These are phyloP conservation scores for Solanum bulbocastanum DNA, from an alignment of 257 asterid genomes.

Conservation along the genomic window DNA sequence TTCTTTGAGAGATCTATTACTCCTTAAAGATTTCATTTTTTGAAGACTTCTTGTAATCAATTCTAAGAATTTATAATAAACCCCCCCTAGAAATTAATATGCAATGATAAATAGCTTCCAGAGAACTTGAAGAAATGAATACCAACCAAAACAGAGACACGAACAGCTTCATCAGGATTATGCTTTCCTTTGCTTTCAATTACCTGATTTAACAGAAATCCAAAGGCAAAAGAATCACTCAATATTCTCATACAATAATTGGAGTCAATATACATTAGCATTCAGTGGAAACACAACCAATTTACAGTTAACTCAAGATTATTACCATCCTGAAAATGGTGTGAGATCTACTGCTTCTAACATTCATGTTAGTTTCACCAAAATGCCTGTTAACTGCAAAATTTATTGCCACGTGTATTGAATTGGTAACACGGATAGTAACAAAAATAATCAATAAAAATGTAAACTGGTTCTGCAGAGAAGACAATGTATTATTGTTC, in stretches of 20 bases:
- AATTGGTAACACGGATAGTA: neutral
- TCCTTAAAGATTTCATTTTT: neutral
- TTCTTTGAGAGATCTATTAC: neutral
- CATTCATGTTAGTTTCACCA: conserved; percentile 98
- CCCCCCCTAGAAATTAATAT: neutral
- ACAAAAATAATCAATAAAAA: neutral
- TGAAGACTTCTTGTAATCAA: neutral
- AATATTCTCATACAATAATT: neutral
- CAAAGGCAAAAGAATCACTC: neutral
- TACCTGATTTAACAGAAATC: conserved; percentile 40
- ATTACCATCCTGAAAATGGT: conserved; percentile 94
- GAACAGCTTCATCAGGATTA: conserved; percentile 71
- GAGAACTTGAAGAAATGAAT: neutral
- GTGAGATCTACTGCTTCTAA: conserved; percentile 94
- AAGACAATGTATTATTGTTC: neutral
- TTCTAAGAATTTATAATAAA: neutral
- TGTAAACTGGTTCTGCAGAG: neutral
- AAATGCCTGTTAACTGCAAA: conserved; percentile 87
- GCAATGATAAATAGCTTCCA: neutral
- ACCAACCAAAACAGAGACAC: conserved; percentile 93
- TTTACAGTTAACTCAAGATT: neutral
- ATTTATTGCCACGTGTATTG: neutral
- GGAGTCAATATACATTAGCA: neutral
- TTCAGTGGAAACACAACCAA: neutral
- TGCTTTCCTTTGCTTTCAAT: conserved; percentile 88